Evolutionary conservation across 2,329 filamentous ascomycete species (phyloP), one percentile per base, ranked within the genome.

Genomic region (Xylaria sp.): DNA sequence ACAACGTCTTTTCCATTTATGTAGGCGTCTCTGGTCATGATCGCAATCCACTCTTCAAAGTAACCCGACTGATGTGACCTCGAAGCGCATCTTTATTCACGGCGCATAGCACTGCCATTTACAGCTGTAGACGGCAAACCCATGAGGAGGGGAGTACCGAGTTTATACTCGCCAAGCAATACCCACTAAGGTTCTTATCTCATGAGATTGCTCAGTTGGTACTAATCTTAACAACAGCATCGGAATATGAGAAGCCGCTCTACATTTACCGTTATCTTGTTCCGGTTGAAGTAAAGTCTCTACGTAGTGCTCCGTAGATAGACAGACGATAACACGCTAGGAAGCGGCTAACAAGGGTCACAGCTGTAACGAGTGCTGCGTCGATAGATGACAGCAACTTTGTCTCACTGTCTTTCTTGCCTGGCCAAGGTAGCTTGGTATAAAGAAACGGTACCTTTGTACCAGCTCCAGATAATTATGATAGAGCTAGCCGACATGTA

Each of bases 311-410:
- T 25, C 23, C 23, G 23, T 37, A 37, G 1, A 9, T 9, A 6
- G 20, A 50, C 25, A 52, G 28, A 37, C 37, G 23, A 32, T 62
- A 8, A 34, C 41, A 52, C 25, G 34, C 18, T 41, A 5, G 9
- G 37, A 37, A 51, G 39, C 51, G 46, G 32, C 46, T 64, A 54
- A n/a, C 32, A 62, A 44, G 18, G 46, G 56, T 46, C 50, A 62
- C 50, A 3, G 28, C 28, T 28, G 28, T 28, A 57, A 61, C 34
- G 34, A 61, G 50, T 51, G 13, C 37, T 41, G 44, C 48, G 54
- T 52, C 48, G 65, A 46, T 48, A 41, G 60, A 54, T 34, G 54
- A 52, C 64, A 55, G 57, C 51, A 65, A 58, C 63, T 46, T 55
- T 56, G 41, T 41, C 25, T 32, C 23, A 28, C 13, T 52, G 12